Evolutionary conservation across 768 basidiomycete species (phyloP).

Genomic region (Stropharia rugosoannulata): DNA sequence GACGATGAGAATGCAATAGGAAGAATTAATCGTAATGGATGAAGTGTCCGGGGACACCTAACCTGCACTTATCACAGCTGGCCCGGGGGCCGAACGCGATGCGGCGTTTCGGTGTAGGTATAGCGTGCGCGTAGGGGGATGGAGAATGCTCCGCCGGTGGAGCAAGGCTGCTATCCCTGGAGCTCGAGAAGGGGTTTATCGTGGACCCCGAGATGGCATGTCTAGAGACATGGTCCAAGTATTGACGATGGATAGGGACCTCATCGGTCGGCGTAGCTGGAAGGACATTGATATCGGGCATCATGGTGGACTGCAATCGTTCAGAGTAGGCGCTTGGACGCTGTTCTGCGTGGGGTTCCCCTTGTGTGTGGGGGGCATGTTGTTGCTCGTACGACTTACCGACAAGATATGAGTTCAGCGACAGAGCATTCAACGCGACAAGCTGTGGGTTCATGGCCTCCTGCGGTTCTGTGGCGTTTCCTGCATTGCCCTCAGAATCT

Average conservation of each 20-base stretch:
- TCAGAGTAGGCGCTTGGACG: conserved; percentile 14
- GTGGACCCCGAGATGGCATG: neutral
- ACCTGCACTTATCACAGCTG: conserved; percentile 29
- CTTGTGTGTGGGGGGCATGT: neutral
- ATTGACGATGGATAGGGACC: neutral
- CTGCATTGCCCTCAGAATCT: conserved; percentile 14
- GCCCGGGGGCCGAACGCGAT: conserved; percentile 31
- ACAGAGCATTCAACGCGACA: neutral
- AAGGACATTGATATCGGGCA: conserved; percentile 17
- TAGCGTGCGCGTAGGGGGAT: conserved; percentile 11
- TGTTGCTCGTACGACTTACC: neutral
- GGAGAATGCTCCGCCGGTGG: conserved; percentile 23
- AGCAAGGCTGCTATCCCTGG: neutral
- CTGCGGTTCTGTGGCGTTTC: neutral
- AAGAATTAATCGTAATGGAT: conserved; percentile 17
- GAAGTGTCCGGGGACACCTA: conserved; percentile 20
- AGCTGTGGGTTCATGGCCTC: neutral
- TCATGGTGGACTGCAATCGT: conserved; percentile 7
- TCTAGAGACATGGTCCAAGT: neutral
- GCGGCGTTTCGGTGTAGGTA: conserved; percentile 19
- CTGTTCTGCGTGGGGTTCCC: conserved; percentile 1
- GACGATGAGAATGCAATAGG: neutral
- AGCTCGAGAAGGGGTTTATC: neutral
- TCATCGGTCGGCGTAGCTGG: conserved; percentile 14
- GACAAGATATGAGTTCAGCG: neutral